phyloP scores from a whole-genome alignment of 78 protist genomes.

The Polysphondylium violaceum region DNA sequence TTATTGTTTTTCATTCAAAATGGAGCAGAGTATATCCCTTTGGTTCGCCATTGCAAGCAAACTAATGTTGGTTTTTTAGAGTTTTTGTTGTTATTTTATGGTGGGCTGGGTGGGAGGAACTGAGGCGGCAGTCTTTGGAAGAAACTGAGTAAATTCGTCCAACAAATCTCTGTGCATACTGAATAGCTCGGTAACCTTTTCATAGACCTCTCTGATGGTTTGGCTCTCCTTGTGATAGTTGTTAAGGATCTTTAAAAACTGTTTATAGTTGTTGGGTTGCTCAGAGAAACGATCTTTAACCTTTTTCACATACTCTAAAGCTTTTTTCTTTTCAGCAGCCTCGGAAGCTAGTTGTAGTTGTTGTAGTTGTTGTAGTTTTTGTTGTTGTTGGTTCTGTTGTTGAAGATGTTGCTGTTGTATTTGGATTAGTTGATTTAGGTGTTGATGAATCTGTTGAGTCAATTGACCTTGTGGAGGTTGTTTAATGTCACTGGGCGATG shows the following conservation, averaged over 20 bases:
- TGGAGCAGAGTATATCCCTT: too few relatives aligned
- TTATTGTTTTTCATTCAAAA: too few relatives aligned
- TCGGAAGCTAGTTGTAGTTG: constrained; percentile 1
- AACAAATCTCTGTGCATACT: constrained; percentile 91
- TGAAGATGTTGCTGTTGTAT: too few relatives aligned
- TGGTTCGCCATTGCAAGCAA: too few relatives aligned
- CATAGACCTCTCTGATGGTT: constrained; percentile 90
- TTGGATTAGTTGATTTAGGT: constrained; percentile 13
- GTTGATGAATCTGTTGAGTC: constrained; percentile 23
- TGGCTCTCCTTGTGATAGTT: constrained; percentile 92
- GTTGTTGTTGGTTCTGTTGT: constrained; percentile 37
- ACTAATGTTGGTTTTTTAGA: too few relatives aligned
- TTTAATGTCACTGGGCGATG: too few relatives aligned
- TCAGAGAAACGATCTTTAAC: constrained; percentile 87
- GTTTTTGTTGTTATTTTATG: too few relatives aligned
- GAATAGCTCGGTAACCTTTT: constrained; percentile 88
- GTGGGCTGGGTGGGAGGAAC: too few relatives aligned
- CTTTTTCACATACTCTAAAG: constrained; percentile 90
- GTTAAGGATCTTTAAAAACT: constrained; percentile 94
- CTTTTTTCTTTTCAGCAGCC: constrained; percentile 24
- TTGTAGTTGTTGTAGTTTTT: too few relatives aligned
- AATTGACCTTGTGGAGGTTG: too few relatives aligned
- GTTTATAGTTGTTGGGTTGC: constrained; percentile 93
- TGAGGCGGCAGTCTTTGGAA: constrained; percentile 94
- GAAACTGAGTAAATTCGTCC: constrained; percentile 93